Percentiles rank a stretch among this genome's conserved stretches.
Evolutionary conservation across 192 early-diverging fungal genomes (phyloP).

Genomic region (Gamsiella multidivaricata): DNA sequence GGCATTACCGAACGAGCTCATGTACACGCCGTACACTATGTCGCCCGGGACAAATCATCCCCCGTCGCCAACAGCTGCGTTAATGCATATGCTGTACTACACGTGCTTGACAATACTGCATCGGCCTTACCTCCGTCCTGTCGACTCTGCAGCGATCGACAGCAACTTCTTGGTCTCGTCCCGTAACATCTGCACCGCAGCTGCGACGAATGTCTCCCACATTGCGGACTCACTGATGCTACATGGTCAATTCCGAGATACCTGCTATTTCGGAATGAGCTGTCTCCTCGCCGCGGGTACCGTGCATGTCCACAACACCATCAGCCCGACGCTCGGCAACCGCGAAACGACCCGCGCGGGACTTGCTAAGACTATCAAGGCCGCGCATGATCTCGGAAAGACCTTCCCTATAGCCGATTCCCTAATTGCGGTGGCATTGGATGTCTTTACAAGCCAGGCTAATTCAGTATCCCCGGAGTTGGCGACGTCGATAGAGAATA

Average conservation of each 20-base stretch:
- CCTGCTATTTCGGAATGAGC: slow-evolving; percentile 27
- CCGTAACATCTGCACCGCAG: slow-evolving; percentile 40
- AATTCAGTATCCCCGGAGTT: slow-evolving; percentile 19
- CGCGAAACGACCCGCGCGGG: slow-evolving; percentile 30
- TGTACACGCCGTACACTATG: slow-evolving; percentile 55
- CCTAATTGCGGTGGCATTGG: slow-evolving; percentile 19
- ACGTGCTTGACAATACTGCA: slow-evolving; percentile 63
- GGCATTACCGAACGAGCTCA: slow-evolving; percentile 55
- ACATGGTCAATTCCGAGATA: slow-evolving; percentile 21
- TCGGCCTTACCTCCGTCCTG: slow-evolving; percentile 55
- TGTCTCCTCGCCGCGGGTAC: slow-evolving; percentile 45
- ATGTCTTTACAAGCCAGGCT: slow-evolving; percentile 29
- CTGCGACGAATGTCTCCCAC: slow-evolving; percentile 47
- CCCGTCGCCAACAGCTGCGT: slow-evolving; percentile 22
- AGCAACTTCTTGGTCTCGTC: slow-evolving; percentile 32
- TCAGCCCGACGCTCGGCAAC: slow-evolving; percentile 18
- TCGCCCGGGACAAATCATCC: slow-evolving; percentile 32
- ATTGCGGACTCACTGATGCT: slow-evolving; percentile 44
- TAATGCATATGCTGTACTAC: slow-evolving; percentile 63
- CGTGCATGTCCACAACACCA: slow-evolving; percentile 51
- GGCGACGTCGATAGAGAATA: slow-evolving; percentile 20
- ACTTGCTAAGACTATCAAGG: slow-evolving; percentile 28
- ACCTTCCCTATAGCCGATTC: slow-evolving; percentile 34
- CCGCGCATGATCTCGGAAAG: slow-evolving; percentile 24
- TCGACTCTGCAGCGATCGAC: slow-evolving; percentile 15